A percentile compares a stretch with the other conserved stretches of the same genome.
Conservation (phyloP, 176 grass and related monocot genomes). For the Zoysia pacifica region DNA sequence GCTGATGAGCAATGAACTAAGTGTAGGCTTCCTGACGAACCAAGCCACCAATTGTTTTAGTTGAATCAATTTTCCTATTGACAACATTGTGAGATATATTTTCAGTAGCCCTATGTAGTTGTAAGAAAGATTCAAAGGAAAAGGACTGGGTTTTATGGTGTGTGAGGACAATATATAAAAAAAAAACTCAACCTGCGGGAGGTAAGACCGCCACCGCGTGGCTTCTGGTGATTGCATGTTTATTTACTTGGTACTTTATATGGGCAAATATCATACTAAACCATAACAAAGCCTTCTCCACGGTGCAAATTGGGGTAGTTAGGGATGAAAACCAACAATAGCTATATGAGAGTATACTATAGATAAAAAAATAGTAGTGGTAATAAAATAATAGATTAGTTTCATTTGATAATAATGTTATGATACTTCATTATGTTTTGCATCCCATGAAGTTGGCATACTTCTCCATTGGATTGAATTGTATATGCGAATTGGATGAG, state of each 20-base stretch:
- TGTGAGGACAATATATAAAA: too few relatives aligned
- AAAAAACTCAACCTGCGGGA: too few relatives aligned
- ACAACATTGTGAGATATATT: constrained; percentile 10
- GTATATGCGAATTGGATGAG: neutral
- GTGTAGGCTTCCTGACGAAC: constrained; percentile 7
- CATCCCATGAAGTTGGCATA: constrained; percentile 26
- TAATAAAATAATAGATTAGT: neutral
- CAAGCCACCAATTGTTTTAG: neutral
- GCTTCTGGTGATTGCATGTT: constrained; percentile 19
- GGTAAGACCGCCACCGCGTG: neutral
- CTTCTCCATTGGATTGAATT: constrained; percentile 22
- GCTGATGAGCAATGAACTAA: constrained; percentile 28
- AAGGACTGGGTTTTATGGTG: neutral
- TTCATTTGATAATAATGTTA: constrained; percentile 9
- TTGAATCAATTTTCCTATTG: neutral
- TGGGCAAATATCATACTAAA: neutral
- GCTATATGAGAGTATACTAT: neutral
- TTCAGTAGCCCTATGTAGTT: neutral
- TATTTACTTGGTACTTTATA: neutral
- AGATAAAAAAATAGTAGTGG: neutral
- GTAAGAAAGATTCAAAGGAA: constrained; percentile 9
- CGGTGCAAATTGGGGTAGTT: neutral
- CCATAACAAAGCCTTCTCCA: neutral
- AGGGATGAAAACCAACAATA: neutral
- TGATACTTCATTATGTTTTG: constrained; percentile 7